phyloP scores from a whole-genome alignment of 345 rosid species.

The Aegle marmelos region DNA sequence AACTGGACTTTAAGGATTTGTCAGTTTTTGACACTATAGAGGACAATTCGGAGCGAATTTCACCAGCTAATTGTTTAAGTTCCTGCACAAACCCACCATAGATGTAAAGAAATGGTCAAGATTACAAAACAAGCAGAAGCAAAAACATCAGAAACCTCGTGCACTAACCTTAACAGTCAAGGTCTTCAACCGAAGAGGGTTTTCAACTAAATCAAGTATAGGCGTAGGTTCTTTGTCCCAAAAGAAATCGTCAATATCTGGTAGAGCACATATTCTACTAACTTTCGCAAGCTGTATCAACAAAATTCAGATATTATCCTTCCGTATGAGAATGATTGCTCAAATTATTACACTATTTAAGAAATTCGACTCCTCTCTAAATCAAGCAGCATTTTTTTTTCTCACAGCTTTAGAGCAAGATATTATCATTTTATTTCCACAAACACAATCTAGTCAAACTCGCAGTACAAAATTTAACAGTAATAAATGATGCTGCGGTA shows the following conservation, averaged over 20 bases:
- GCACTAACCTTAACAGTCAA: conserved; percentile 60
- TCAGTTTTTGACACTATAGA: conserved; percentile 42
- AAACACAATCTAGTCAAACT: background rate
- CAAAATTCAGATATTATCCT: conserved; percentile 17
- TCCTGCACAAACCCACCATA: conserved; percentile 45
- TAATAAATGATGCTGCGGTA: background rate
- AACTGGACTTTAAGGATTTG: conserved; percentile 58
- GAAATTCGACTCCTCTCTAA: background rate
- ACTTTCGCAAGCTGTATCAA: conserved; percentile 37
- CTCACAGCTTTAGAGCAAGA: background rate
- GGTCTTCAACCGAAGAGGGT: conserved; percentile 73
- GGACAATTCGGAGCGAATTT: conserved; percentile 60
- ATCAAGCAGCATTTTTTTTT: background rate
- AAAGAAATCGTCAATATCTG: conserved; percentile 69
- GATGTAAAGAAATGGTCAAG: conserved; percentile 5
- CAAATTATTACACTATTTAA: background rate
- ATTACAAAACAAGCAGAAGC: background rate
- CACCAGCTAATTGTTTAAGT: conserved; percentile 66
- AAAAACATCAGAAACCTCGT: conserved; percentile 2
- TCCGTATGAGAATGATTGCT: background rate
- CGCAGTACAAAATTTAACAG: background rate
- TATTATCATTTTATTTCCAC: background rate
- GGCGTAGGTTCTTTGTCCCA: conserved; percentile 67
- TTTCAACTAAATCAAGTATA: conserved; percentile 73
- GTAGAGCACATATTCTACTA: conserved; percentile 44